phyloP scores from a whole-genome alignment of 257 asterid genomes.

The Lycium barbarum region DNA sequence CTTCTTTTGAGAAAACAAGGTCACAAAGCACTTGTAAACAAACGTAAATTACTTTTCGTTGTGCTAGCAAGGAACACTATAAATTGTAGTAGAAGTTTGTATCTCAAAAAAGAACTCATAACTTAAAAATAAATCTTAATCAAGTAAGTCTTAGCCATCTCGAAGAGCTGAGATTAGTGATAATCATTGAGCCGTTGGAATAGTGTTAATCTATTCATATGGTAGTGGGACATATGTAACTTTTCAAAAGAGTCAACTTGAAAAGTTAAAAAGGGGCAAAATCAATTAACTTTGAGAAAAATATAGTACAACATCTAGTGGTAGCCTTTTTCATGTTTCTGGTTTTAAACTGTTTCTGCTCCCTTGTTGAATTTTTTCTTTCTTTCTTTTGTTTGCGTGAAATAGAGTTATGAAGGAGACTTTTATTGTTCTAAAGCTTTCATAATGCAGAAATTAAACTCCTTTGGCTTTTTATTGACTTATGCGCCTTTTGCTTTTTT shows the following conservation, averaged over 20 bases:
- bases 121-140: not conserved
- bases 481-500: not conserved
- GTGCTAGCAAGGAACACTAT: not conserved
- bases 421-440: not conserved
- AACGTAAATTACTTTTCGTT: not conserved
- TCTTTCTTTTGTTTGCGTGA: not conserved
- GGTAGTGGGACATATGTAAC: not conserved
- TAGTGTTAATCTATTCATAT: constrained; percentile 8
- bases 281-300: constrained; percentile 17
- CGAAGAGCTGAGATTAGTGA: not conserved
- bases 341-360: not conserved
- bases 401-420: not conserved
- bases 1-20: too few species aligned
- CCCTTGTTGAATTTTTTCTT: not conserved
- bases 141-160: not conserved
- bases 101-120: not conserved
- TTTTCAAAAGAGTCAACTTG: not conserved
- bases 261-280: not conserved
- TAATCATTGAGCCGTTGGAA: not conserved
- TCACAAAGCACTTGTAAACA: not conserved
- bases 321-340: constrained; percentile 25
- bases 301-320: constrained; percentile 8
- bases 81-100: not conserved
- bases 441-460: not conserved
- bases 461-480: not conserved